A percentile compares a stretch with the other conserved stretches of the same genome.
Conservation (phyloP, 805 yeast species). For the Teunomyces gatunensis region DNA sequence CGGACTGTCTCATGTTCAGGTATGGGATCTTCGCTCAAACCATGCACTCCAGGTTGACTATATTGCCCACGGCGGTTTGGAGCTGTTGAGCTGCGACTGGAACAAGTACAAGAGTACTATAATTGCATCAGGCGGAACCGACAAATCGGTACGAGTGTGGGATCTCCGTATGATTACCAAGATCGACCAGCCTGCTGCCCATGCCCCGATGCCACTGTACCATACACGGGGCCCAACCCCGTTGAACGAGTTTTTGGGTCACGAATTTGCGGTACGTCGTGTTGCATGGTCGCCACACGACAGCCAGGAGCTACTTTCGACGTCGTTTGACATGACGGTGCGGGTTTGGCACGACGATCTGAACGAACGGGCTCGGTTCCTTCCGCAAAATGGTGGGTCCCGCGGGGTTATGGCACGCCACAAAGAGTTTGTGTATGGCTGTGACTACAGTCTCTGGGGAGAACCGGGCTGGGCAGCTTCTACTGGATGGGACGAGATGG, state of each 20-base stretch:
- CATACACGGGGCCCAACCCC: constrained; percentile 62
- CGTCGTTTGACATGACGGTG: constrained; percentile 92
- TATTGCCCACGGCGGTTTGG: constrained; percentile 77
- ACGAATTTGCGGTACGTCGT: constrained; percentile 82
- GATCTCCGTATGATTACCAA: constrained; percentile 70
- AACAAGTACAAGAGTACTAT: constrained; percentile 81
- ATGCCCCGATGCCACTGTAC: constrained; percentile 35
- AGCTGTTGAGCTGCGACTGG: constrained; percentile 80
- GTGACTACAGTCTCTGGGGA: constrained; percentile 97
- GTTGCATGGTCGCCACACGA: constrained; percentile 89
- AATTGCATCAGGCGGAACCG: constrained; percentile 90
- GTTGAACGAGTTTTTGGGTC: constrained; percentile 75
- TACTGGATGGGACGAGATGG: constrained; percentile 96
- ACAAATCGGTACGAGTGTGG: constrained; percentile 81
- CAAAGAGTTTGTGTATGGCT: constrained; percentile 86
- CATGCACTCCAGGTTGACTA: constrained; percentile 58
- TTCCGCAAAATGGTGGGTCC: constrained; percentile 45
- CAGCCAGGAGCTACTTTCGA: constrained; percentile 64
- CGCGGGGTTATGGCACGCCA: constrained; percentile 63
- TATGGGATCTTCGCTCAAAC: constrained; percentile 80
- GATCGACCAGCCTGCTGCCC: constrained; percentile 34
- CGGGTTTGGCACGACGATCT: constrained; percentile 80
- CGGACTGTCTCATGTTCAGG: constrained; percentile 68
- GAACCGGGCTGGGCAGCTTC: constrained; percentile 94
- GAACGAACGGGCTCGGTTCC: constrained; percentile 52